phyloP scores from a whole-genome alignment of 768 basidiomycete genomes.

The Leucocoprinus leucothites region DNA sequence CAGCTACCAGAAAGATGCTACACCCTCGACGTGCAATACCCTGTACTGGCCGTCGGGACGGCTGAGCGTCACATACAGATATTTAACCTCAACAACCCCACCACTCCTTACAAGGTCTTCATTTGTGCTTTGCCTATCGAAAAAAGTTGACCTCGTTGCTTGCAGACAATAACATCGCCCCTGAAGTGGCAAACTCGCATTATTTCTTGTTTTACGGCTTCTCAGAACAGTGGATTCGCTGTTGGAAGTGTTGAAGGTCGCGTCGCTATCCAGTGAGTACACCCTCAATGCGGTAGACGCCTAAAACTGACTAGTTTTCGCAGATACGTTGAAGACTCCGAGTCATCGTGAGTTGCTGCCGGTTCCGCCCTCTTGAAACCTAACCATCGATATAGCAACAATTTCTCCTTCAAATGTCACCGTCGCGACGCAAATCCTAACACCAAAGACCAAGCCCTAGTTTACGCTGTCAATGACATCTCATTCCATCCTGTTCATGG shows the following conservation, averaged over 20 bases:
- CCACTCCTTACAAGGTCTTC: slow-evolving; percentile 67
- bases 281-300: not conserved
- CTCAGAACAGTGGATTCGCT: slow-evolving; percentile 67
- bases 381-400: slow-evolving; percentile 42
- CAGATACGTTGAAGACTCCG: slow-evolving; percentile 87
- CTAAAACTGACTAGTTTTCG: not conserved
- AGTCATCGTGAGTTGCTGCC: slow-evolving; percentile 47
- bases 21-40: slow-evolving; percentile 77
- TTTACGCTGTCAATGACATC: slow-evolving; percentile 85
- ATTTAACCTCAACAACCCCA: slow-evolving; percentile 83
- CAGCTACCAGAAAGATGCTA: slow-evolving; percentile 90
- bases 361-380: not conserved
- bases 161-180: slow-evolving; percentile 76
- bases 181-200: slow-evolving; percentile 93
- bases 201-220: slow-evolving; percentile 76
- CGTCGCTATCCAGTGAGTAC: slow-evolving; percentile 89
- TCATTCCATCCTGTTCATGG: slow-evolving; percentile 83
- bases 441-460: slow-evolving; percentile 62
- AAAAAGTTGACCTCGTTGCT: not conserved
- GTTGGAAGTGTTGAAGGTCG: slow-evolving; percentile 88
- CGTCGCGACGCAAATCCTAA: slow-evolving; percentile 55
- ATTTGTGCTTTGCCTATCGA: slow-evolving; percentile 12
- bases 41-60: slow-evolving; percentile 88
- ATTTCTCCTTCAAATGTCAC: slow-evolving; percentile 90
- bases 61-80: slow-evolving; percentile 92